Base-by-base conservation (phyloP, 2,329 filamentous ascomycete genomes). In the Fusarium camptoceras region DNA sequence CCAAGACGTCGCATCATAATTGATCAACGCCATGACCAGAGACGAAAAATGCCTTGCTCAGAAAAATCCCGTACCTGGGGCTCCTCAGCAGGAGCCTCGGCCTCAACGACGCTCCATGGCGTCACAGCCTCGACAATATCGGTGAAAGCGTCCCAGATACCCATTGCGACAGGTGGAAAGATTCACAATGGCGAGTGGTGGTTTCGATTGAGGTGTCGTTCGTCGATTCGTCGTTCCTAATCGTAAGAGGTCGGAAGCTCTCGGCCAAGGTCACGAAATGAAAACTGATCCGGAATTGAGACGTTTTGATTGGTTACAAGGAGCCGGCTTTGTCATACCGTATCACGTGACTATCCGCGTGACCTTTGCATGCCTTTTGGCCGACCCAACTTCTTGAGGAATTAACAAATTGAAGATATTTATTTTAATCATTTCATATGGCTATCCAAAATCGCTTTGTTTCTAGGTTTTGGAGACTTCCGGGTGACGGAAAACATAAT, bases 11-110 rank as follows among this genome's bases (percentile, higher is more conserved):
- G 49, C 41, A 56, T 53, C 44, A 50, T 53, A 67, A 68, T 75
- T 70, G 62, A 68, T 64, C 20, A 31, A 65, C 46, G 48, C 30
- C 46, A 49, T 30, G 43, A 22, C 46, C 24, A 50, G 59, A 58
- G 68, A 59, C 46, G 59, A 61, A 48, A 65, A 74, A 73, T 72
- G 63, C 61, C 50, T 64, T 64, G 56, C 39, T 56, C 37, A 18
- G 48, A 64, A 66, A 71, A 68, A 64, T 65, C 58, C 72, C 81
- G 76, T 83, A 86, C 84, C 85, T 85, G 80, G 86, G 85, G 81
- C 83, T 88, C 83, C 88, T 89, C 84, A 85, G 89, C 83, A 85
- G 89, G 84, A 86, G 88, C 88, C 82, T 91, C 89, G 73, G 89
- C 89, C 80, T 91, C 86, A 73, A 85, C 88, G 73, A 85, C 85